These are phyloP conservation scores for Penicillium crustosum DNA, from an alignment of 2,329 filamentous ascomycete species.

Conservation along the genomic window DNA sequence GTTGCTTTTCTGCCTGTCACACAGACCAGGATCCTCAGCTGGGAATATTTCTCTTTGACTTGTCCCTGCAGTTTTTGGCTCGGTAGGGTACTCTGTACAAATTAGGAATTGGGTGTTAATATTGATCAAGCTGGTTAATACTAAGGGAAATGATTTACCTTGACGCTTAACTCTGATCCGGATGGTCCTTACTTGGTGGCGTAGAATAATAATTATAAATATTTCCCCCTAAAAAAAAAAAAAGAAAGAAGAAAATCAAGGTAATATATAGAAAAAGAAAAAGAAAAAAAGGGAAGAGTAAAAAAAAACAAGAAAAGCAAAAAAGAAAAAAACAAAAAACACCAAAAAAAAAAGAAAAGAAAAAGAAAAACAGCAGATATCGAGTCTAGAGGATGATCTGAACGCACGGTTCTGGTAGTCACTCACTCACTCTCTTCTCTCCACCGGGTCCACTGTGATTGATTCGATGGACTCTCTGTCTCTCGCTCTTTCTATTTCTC, in stretches of 20 bases:
- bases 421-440: neutral
- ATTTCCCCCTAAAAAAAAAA: neutral
- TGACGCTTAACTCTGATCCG: slow-evolving; percentile 7
- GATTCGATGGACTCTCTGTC: slow-evolving; percentile 19
- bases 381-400: slow-evolving; percentile 15
- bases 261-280: neutral
- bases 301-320: neutral
- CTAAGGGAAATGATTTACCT: neutral
- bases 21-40: slow-evolving; percentile 27
- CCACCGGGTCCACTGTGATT: slow-evolving; percentile 13
- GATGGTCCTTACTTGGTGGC: slow-evolving; percentile 21
- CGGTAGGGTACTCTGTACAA: neutral
- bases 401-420: slow-evolving; percentile 12
- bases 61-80: neutral
- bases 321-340: neutral
- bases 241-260: neutral
- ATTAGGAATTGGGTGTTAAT: neutral
- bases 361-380: neutral
- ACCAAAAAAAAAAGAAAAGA: neutral
- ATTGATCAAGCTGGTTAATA: neutral
- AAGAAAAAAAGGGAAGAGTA: neutral
- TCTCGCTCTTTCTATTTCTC: slow-evolving; percentile 29
- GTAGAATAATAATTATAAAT: slow-evolving; percentile 1
- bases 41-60: neutral
- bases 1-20: slow-evolving; percentile 20